These are phyloP conservation scores for Musa acuminata DNA, from an alignment of 176 grass and related monocot species.

Conservation along the genomic window DNA sequence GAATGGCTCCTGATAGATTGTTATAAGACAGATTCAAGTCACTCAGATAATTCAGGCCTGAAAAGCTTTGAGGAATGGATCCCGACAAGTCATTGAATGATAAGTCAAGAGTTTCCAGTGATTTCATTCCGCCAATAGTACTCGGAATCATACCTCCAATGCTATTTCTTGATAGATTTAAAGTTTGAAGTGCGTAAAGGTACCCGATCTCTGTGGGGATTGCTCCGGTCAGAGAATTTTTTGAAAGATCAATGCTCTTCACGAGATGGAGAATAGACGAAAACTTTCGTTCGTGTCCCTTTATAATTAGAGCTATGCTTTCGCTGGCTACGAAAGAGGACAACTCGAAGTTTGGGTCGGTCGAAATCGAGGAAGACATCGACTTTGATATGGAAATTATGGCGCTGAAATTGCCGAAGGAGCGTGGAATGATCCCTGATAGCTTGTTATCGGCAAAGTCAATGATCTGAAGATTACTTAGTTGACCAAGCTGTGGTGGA, in stretches of 20 bases:
- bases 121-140: too few species aligned
- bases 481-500: background rate
- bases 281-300: background rate
- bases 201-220: too few species aligned
- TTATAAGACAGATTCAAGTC: background rate
- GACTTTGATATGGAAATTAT: background rate
- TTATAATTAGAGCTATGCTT: background rate
- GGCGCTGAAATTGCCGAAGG: background rate
- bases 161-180: too few species aligned
- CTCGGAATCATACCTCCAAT: too few species aligned
- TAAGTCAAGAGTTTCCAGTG: too few species aligned
- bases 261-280: background rate
- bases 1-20: background rate
- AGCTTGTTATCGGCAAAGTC: constrained; percentile 18
- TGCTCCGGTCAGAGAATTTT: constrained; percentile 8
- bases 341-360: too few species aligned
- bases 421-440: background rate
- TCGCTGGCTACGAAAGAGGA: too few species aligned
- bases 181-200: too few species aligned
- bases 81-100: constrained; percentile 1
- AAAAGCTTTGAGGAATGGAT: background rate
- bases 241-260: background rate
- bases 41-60: background rate
- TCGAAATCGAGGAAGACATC: too few species aligned
- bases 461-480: constrained; percentile 12